Conservation (phyloP, 768 basidiomycete species). For the Boletales sp. region DNA sequence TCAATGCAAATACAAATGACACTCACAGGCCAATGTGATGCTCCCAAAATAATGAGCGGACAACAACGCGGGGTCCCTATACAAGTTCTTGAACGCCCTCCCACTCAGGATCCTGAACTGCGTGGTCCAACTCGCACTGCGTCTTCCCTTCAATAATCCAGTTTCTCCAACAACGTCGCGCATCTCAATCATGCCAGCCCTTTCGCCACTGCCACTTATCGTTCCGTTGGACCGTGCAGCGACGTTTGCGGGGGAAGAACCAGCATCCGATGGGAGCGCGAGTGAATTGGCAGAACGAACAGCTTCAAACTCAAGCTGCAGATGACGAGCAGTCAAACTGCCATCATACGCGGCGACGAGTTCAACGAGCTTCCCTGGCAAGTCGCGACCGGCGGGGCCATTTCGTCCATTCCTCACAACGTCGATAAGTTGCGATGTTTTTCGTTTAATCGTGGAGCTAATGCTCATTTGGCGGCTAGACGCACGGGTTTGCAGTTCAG, state of each 20-base stretch:
- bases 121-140: conserved; percentile 81
- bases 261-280: neutral
- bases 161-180: conserved; percentile 72
- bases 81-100: conserved; percentile 96
- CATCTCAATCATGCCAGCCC: conserved; percentile 39
- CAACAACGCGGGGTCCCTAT: conserved; percentile 90
- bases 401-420: conserved; percentile 41
- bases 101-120: conserved; percentile 96
- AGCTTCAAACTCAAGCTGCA: conserved; percentile 59
- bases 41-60: conserved; percentile 87
- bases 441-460: conserved; percentile 57
- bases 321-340: conserved; percentile 61
- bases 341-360: conserved; percentile 71
- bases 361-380: conserved; percentile 58
- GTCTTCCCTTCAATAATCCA: conserved; percentile 61
- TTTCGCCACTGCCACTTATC: conserved; percentile 19
- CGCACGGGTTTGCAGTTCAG: conserved; percentile 46
- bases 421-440: conserved; percentile 71
- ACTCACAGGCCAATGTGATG: conserved; percentile 78
- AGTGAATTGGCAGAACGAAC: conserved; percentile 24
- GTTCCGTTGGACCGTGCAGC: conserved; percentile 25
- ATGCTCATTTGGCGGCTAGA: conserved; percentile 40
- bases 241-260: neutral
- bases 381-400: conserved; percentile 28
- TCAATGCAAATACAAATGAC: neutral